phyloP scores from a whole-genome alignment of 805 yeast genomes.

The Priceomyces haplophilus region DNA sequence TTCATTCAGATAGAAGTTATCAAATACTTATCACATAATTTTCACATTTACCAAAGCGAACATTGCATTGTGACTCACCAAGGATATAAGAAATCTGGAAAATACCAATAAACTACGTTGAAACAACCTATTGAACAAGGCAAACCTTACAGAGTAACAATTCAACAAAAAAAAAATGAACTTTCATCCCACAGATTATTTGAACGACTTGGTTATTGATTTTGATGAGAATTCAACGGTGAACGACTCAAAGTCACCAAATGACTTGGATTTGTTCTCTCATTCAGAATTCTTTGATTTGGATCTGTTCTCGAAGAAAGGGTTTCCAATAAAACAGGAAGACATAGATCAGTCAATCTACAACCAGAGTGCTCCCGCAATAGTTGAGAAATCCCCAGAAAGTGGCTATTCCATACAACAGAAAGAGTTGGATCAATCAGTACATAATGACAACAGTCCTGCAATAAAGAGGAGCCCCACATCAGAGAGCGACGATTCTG shows the following conservation, averaged over 20 bases:
- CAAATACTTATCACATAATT: too few species aligned
- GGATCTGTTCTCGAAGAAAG: conserved; percentile 28
- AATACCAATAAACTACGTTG: too few species aligned
- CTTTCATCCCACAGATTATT: conserved; percentile 41
- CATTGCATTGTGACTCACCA: too few species aligned
- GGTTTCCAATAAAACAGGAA: background rate
- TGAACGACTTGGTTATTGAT: conserved; percentile 39
- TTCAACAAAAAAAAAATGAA: conserved; percentile 30
- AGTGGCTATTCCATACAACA: background rate
- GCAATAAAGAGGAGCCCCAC: background rate
- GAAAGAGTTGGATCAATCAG: too few species aligned
- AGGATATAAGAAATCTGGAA: too few species aligned
- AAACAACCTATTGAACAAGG: too few species aligned
- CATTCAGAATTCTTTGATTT: conserved; percentile 40
- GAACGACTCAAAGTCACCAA: conserved; percentile 10
- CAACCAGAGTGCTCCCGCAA: background rate
- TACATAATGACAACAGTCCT: too few species aligned
- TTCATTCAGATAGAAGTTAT: too few species aligned
- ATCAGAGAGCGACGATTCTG: background rate
- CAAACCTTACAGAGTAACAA: too few species aligned
- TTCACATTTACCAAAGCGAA: too few species aligned
- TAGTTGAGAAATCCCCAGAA: conserved; percentile 1
- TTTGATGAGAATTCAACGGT: conserved; percentile 20
- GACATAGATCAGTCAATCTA: background rate
- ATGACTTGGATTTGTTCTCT: conserved; percentile 39